phyloP scores from a whole-genome alignment of 495 filamentous ascomycete species.

The Chlorociboria aeruginascens region DNA sequence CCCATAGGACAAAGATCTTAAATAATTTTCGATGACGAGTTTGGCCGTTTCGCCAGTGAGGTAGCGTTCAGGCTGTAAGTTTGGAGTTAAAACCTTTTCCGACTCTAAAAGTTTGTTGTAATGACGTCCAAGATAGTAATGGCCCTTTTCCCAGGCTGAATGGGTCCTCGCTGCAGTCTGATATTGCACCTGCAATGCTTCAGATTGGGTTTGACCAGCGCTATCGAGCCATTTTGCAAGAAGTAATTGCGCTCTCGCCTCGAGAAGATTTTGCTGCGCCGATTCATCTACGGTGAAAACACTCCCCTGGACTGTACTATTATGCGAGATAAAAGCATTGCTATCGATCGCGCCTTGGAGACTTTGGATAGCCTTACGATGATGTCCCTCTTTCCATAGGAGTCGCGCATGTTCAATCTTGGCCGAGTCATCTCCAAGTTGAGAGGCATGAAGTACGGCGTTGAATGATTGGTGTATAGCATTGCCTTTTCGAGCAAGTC shows the following conservation, averaged over 20 bases:
- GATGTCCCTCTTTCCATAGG: constrained; percentile 89
- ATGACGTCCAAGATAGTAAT: constrained; percentile 93
- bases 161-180: constrained; percentile 52
- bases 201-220: constrained; percentile 79
- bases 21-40: constrained; percentile 84
- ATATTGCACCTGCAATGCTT: constrained; percentile 65
- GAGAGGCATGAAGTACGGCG: constrained; percentile 78
- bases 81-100: constrained; percentile 62
- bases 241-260: constrained; percentile 62
- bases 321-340: constrained; percentile 48
- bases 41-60: constrained; percentile 71
- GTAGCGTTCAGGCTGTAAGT: constrained; percentile 44
- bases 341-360: constrained; percentile 71
- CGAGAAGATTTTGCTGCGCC: constrained; percentile 39
- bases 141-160: constrained; percentile 82
- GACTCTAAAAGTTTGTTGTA: constrained; percentile 94
- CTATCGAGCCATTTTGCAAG: constrained; percentile 94
- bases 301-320: constrained; percentile 21
- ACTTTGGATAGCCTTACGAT: constrained; percentile 87
- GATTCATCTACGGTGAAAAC: constrained; percentile 14
- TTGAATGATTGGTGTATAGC: constrained; percentile 81
- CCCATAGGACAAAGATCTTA: constrained; percentile 69
- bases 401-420: constrained; percentile 87
- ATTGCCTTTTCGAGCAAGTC: constrained; percentile 73
- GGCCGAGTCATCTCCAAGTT: constrained; percentile 71